Conservation (phyloP, 805 yeast species). For the Metschnikowia arizonensis region DNA sequence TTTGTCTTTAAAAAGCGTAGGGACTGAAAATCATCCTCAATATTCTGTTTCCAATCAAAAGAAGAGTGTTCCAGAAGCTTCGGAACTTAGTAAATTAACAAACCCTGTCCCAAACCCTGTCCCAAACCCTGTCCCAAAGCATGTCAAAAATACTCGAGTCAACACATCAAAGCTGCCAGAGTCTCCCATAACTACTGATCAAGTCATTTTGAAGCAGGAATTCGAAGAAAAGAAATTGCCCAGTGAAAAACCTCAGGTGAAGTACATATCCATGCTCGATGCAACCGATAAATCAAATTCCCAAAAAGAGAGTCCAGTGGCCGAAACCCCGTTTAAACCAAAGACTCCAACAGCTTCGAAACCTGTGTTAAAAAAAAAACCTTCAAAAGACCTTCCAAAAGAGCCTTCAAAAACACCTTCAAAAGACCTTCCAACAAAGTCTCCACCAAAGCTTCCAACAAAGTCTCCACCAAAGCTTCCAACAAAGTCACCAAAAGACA, state of each 20-base stretch:
- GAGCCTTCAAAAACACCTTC: too few species aligned
- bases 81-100: background rate
- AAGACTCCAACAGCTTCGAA: background rate
- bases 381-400: background rate
- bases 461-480: background rate
- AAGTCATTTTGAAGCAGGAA: background rate
- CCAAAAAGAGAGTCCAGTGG: background rate
- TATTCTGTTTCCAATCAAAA: background rate
- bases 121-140: background rate
- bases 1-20: slow-evolving; percentile 2
- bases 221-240: too few species aligned
- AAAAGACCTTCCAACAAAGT: background rate
- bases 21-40: background rate
- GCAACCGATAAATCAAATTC: background rate
- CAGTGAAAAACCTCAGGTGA: background rate
- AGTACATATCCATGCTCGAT: slow-evolving; percentile 5
- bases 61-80: background rate
- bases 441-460: background rate
- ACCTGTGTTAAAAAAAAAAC: too few species aligned
- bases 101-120: background rate
- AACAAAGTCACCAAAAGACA: background rate
- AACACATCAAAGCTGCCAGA: background rate
- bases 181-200: background rate
- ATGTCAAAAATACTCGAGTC: background rate
- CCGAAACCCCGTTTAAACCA: background rate